phyloP scores from a whole-genome alignment of 306 rosid species.

The Quercus glauca region DNA sequence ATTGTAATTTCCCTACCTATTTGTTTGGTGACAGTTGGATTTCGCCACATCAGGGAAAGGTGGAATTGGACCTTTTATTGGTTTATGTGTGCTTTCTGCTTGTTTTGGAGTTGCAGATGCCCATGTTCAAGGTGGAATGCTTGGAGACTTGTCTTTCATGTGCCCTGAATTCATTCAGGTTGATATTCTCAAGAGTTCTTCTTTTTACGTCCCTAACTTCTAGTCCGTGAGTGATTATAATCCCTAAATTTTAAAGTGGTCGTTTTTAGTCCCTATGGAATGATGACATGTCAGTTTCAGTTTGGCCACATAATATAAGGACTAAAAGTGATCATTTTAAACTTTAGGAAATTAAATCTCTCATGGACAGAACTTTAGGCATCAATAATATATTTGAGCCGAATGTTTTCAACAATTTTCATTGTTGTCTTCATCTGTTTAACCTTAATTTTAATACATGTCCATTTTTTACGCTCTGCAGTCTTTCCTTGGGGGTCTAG shows the following conservation, averaged over 20 bases:
- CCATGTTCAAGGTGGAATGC: constrained; percentile 76
- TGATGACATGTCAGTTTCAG: no score
- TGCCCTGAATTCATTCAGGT: constrained; percentile 82
- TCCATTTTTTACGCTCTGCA: constrained; percentile 23
- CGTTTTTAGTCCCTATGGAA: no score
- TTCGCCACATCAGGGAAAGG: constrained; percentile 64
- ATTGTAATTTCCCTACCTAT: neutral
- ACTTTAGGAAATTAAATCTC: no score
- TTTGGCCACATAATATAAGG: no score
- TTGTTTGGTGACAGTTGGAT: constrained; percentile 52
- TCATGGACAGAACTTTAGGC: no score
- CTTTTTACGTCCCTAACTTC: no score
- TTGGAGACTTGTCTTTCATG: constrained; percentile 68
- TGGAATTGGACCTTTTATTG: constrained; percentile 57
- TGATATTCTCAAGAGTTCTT: neutral
- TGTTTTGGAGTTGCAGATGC: constrained; percentile 78
- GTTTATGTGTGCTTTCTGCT: constrained; percentile 53
- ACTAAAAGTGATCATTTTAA: no score
- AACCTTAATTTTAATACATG: neutral
- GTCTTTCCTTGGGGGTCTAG: constrained; percentile 84
- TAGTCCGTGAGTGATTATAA: no score
- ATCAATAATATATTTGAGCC: no score
- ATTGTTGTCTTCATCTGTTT: neutral
- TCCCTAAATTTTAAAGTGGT: no score
- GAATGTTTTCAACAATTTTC: no score